Conservation (phyloP, 2,329 filamentous ascomycete species). For the Aureobasidium lini region DNA sequence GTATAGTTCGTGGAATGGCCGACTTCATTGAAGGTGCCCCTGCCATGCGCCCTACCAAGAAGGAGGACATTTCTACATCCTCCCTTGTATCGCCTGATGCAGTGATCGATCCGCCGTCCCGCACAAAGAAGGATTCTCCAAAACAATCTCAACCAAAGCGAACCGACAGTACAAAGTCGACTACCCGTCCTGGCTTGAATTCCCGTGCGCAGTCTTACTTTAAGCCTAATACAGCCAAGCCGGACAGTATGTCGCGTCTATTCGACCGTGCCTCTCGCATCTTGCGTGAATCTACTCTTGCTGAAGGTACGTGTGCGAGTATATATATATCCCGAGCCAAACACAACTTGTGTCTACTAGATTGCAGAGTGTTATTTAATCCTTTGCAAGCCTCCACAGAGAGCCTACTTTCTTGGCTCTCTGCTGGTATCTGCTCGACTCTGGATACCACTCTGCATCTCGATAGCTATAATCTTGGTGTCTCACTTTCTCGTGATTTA, state of each 20-base stretch:
- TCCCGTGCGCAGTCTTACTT: not conserved
- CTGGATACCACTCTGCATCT: no score
- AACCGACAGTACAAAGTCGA: not conserved
- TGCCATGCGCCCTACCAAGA: not conserved
- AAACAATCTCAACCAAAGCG: not conserved
- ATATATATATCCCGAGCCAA: no score
- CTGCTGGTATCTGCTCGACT: no score
- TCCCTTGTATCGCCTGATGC: no score
- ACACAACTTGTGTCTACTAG: no score
- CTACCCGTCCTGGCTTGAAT: not conserved
- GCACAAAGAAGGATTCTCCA: not conserved
- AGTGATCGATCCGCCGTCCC: not conserved
- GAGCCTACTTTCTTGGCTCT: no score
- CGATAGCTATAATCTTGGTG: no score
- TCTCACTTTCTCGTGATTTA: no score
- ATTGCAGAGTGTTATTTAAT: no score
- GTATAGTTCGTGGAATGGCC: slow-evolving; percentile 20
- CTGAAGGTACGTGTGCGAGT: slow-evolving; percentile 17
- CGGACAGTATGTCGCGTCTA: slow-evolving; percentile 19
- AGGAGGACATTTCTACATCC: not conserved
- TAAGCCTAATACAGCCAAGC: slow-evolving; percentile 14
- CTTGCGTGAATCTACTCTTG: slow-evolving; percentile 24
- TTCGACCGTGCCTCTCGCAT: slow-evolving; percentile 21
- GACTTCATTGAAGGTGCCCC: slow-evolving; percentile 20
- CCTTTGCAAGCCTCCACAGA: no score